Evolutionary conservation across 2,329 filamentous ascomycete genomes (phyloP), one percentile per base, ranked within the genome.

Genomic region (Coniella vitis): DNA sequence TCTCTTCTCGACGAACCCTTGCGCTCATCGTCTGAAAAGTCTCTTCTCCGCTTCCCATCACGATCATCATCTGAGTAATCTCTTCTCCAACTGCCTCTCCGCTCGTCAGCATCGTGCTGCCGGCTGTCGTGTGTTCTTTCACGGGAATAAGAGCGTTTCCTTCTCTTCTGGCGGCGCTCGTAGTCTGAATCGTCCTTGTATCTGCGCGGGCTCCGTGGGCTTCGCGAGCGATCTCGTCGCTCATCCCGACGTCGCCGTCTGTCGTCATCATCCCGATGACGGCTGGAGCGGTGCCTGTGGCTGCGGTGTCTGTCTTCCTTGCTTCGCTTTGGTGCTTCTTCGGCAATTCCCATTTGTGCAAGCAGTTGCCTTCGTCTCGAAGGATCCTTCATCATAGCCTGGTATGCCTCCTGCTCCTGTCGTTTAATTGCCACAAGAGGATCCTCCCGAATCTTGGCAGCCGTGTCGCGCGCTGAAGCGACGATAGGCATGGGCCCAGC

Each of bases 341-440:
- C 74, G 1, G 67, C 71, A 38, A 79, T 72, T 0, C 80, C 80
- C 66, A 82, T 81, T 9, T 77, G 74, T 0, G 78, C 76, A 21
- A 93, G 72, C 29, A 94, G 63, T 60, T 87, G 80, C 51, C 77
- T 73, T 55, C 84, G 74, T 68, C 78, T 83, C 54, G 79, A 74
- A 0, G 85, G 84, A 58, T 89, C 85, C 57, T 83, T 87, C 80
- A 87, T 90, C 79, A 89, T 84, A 8, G 82, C 78, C 58, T 86
- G 82, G 62, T 89, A 88, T 2, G 86, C 83, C 22, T 84, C 83
- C 65, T 91, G 87, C 63, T 97, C 90, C 63, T 94, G 86, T 63
- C 83, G 86, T 74, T 95, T 95, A 65, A 98, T 96, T 20, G 90
- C 88, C 31, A 97, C 72, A 60, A 98, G 75, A 0, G 93, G 93